Percentiles rank a stretch among this genome's conserved stretches.
Conservation (phyloP, 1,139 yeast genomes). For the Arxiozyma telluris region DNA sequence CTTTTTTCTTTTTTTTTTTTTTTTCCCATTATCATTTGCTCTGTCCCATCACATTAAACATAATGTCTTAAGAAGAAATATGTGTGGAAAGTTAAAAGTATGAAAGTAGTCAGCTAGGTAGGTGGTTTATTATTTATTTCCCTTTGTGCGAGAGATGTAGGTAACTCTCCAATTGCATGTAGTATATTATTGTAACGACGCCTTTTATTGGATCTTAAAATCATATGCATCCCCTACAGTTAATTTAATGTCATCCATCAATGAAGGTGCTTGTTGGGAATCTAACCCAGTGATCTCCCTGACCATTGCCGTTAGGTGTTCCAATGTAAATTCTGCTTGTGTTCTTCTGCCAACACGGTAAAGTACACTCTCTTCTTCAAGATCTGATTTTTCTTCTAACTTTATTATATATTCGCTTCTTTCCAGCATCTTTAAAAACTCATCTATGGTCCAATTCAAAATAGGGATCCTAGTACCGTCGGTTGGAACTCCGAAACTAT, state of each 20-base stretch:
- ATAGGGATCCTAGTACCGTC: constrained; percentile 25
- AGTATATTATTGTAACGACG: not conserved
- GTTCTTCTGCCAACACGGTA: constrained; percentile 26
- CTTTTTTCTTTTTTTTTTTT: too few species aligned
- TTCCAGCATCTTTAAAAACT: constrained; percentile 18
- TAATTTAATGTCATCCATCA: constrained; percentile 16
- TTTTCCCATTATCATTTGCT: too few species aligned
- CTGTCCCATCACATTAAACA: too few species aligned
- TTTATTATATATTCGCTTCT: constrained; percentile 19
- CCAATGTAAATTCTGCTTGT: constrained; percentile 20
- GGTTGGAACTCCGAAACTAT: constrained; percentile 23
- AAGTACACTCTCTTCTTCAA: constrained; percentile 15
- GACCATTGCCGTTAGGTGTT: constrained; percentile 17
- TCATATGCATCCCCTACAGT: constrained; percentile 23
- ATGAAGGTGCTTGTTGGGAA: constrained; percentile 10
- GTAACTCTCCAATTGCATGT: too few species aligned
- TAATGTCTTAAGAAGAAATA: too few species aligned
- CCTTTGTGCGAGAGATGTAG: too few species aligned
- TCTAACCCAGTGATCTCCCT: constrained; percentile 17
- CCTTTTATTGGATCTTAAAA: not conserved
- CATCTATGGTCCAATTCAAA: constrained; percentile 17
- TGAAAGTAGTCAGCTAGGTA: too few species aligned
- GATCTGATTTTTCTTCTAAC: constrained; percentile 18
- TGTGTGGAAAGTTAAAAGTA: too few species aligned
- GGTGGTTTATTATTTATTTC: too few species aligned